Conservation (phyloP, 306 rosid genomes). For the Spatholobus suberectus region DNA sequence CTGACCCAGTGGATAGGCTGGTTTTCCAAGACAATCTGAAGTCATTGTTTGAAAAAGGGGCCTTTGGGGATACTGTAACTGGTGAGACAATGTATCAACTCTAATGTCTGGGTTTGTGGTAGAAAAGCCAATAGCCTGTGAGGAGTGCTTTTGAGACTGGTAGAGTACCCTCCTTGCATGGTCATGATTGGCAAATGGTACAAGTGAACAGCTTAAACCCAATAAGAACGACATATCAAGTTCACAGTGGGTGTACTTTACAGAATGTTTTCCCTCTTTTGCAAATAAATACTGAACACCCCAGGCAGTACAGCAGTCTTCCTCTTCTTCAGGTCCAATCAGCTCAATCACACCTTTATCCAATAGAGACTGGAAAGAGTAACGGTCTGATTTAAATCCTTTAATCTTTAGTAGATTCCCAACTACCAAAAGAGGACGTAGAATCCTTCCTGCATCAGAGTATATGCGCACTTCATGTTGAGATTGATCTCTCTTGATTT, state of each 20-base stretch:
- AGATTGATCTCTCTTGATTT: conserved; percentile 79
- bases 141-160: conserved; percentile 96
- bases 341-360: conserved; percentile 83
- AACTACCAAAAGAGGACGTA: conserved; percentile 92
- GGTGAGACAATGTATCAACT: conserved; percentile 91
- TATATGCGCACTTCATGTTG: conserved; percentile 81
- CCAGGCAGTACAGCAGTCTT: conserved; percentile 92
- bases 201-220: conserved; percentile 83
- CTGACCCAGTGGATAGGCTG: conserved; percentile 47
- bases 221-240: conserved; percentile 87
- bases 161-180: conserved; percentile 94
- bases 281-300: conserved; percentile 61
- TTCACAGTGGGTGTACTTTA: conserved; percentile 86
- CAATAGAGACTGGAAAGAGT: conserved; percentile 65
- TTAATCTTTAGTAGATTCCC: conserved; percentile 67
- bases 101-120: conserved; percentile 76
- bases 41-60: conserved; percentile 85
- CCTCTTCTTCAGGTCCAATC: conserved; percentile 96
- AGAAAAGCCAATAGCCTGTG: conserved; percentile 91
- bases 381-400: conserved; percentile 55
- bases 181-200: conserved; percentile 96
- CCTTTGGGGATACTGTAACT: conserved; percentile 83
- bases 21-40: conserved; percentile 85
- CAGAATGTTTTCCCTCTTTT: conserved; percentile 58
- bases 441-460: conserved; percentile 94